Evolutionary conservation across 306 rosid species (phyloP), one percentile per base, ranked within the genome.

Genomic region (Aeschynomene evenia): DNA sequence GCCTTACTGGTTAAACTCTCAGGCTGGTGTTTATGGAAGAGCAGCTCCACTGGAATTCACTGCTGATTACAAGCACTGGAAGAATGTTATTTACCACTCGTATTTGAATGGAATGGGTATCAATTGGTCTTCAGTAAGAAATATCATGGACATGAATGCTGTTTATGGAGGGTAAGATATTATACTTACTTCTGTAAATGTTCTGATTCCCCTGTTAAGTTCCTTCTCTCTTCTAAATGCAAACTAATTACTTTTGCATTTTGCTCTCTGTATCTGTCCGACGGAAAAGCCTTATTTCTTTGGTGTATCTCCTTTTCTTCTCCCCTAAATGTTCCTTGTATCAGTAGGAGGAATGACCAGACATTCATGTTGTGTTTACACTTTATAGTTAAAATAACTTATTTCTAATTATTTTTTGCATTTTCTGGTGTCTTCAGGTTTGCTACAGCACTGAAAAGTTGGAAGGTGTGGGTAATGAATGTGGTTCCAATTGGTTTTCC

Each of bases 141-240:
- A 91, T 84, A 86, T 88, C 79, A 74, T 91, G 92, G 97, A 91
- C 81, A 91, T 91, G 95, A 91, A 62, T 82, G 85, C 97, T 77
- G 85, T 79, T 19, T 91, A 91, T 70, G 97, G 97, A 84, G 97
- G 97, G 97, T 88, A 81, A 86, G 89, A 31, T 50, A 60, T 52
- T 66, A 63, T 70, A 15, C 55, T 13, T 69, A 29, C 75, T 67
- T 42, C 1, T 55, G 40, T 31, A 18, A n/a, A n/a, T 72, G 31
- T 57, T 65, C 46, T 39, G 49, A 9, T 64, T 71, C 54, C 65
- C 22, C 56, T 34, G 28, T 1, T 7, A 26, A 6, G 59, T 31
- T n/a, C 80, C 33, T 15, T 31, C 59, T 36, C 54, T 73, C 40
- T 58, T 58, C 19, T 6, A 69, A 69, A 63, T 31, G 53, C 61